Percentiles rank a stretch among this genome's conserved stretches.
These are phyloP conservation scores for Xylariaceae sp. DNA, from an alignment of 2,329 filamentous ascomycete genomes.

Conservation along the genomic window DNA sequence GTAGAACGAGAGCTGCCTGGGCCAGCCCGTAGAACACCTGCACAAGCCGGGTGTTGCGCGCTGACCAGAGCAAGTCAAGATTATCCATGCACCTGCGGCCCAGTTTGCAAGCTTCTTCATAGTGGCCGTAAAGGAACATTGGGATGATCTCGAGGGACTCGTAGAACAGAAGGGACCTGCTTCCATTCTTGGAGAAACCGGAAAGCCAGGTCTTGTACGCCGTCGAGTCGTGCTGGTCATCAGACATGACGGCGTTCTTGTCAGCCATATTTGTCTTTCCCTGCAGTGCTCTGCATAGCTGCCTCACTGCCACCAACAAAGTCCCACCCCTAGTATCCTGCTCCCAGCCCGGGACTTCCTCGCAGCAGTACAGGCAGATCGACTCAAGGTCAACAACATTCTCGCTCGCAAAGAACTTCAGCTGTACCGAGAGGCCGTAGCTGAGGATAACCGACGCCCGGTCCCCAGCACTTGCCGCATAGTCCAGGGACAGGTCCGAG, in stretches of 20 bases:
- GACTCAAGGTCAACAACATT: conserved; percentile 64
- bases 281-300: conserved; percentile 64
- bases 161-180: conserved; percentile 62
- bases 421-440: conserved; percentile 60
- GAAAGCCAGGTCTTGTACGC: conserved; percentile 56
- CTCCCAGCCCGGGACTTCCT: conserved; percentile 69
- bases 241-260: conserved; percentile 55
- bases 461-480: conserved; percentile 62
- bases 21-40: conserved; percentile 57
- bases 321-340: conserved; percentile 66
- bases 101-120: conserved; percentile 52
- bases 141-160: conserved; percentile 60
- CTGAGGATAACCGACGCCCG: conserved; percentile 66
- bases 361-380: conserved; percentile 65
- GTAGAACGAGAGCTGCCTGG: conserved; percentile 46
- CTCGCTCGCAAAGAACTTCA: conserved; percentile 65
- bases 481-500: conserved; percentile 62
- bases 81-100: conserved; percentile 46
- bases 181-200: conserved; percentile 50
- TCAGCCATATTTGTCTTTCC: conserved; percentile 59
- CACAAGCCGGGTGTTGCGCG: conserved; percentile 51
- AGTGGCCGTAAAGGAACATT: conserved; percentile 59
- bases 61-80: conserved; percentile 51
- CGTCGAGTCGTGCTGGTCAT: conserved; percentile 57
- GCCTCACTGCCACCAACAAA: conserved; percentile 59